phyloP scores from a whole-genome alignment of 257 asterid species.

The Oldenlandia corymbosa region DNA sequence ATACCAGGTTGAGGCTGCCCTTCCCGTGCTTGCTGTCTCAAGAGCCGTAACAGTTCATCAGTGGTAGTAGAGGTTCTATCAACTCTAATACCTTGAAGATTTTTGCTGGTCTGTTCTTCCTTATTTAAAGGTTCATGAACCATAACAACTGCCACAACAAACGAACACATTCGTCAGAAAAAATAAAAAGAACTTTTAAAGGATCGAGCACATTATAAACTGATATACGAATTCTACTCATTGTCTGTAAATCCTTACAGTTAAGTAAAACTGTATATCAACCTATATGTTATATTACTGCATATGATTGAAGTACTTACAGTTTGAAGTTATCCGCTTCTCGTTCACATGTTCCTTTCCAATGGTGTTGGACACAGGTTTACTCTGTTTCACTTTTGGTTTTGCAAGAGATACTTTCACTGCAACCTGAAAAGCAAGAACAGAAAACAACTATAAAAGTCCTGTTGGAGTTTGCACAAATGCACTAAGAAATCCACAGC shows the following conservation, averaged over 20 bases:
- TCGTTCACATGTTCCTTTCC: constrained; percentile 28
- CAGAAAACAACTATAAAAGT: constrained; percentile 14
- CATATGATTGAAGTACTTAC: no score
- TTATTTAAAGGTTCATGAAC: constrained; percentile 30
- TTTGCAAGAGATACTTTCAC: constrained; percentile 56
- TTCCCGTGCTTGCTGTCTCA: constrained; percentile 59
- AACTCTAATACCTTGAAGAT: constrained; percentile 25
- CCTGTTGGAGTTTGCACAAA: constrained; percentile 4
- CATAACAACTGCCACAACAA: constrained; percentile 34
- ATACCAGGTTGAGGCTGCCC: constrained; percentile 31
- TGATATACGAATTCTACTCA: no score
- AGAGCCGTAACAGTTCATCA: constrained; percentile 55
- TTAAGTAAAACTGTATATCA: no score
- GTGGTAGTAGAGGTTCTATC: constrained; percentile 37
- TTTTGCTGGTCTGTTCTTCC: constrained; percentile 32
- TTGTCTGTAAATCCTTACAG: no score
- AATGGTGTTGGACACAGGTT: constrained; percentile 16
- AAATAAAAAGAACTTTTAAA: no score
- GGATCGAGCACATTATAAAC: no score
- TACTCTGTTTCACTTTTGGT: constrained; percentile 38
- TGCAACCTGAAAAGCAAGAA: constrained; percentile 38
- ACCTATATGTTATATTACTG: background rate
- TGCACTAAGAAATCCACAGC: no score
- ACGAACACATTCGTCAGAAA: background rate
- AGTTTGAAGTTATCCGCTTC: constrained; percentile 21